These are phyloP conservation scores for Trichoderma gracile DNA, from an alignment of 2,329 filamentous ascomycete genomes.

Conservation along the genomic window DNA sequence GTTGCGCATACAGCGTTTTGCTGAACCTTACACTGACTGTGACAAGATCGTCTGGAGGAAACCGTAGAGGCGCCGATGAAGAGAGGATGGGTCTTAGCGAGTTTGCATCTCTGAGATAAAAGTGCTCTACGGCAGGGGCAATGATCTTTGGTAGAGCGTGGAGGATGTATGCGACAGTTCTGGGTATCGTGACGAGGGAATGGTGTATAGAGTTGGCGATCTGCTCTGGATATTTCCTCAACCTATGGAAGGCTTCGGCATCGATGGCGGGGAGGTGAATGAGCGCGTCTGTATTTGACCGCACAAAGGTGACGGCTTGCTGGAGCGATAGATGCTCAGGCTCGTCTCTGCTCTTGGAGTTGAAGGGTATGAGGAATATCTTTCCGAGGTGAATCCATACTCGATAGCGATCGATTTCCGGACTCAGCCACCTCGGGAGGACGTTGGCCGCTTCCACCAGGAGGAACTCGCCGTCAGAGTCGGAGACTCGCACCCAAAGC, in stretches of 20 bases:
- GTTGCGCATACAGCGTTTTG: conserved; percentile 84
- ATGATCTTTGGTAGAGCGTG: conserved; percentile 74
- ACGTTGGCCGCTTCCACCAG: conserved; percentile 90
- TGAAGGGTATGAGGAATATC: conserved; percentile 69
- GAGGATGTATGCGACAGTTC: conserved; percentile 78
- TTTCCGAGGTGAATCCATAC: conserved; percentile 84
- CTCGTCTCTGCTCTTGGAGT: conserved; percentile 33
- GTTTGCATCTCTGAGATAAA: conserved; percentile 85
- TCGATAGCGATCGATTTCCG: conserved; percentile 82
- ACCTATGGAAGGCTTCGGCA: conserved; percentile 85
- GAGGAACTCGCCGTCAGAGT: conserved; percentile 93
- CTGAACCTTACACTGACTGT: conserved; percentile 80
- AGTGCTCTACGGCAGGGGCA: conserved; percentile 82
- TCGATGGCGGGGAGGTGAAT: conserved; percentile 75
- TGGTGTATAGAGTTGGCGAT: conserved; percentile 76
- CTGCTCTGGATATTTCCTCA: conserved; percentile 78
- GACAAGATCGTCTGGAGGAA: conserved; percentile 78
- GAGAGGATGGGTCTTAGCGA: conserved; percentile 68
- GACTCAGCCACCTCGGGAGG: conserved; percentile 86
- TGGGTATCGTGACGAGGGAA: conserved; percentile 71
- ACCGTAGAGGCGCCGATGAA: conserved; percentile 55
- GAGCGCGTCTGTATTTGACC: conserved; percentile 56
- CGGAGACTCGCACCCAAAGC: conserved; percentile 79
- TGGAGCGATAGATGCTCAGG: conserved; percentile 53
- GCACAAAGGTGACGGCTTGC: conserved; percentile 65